phyloP scores from a whole-genome alignment of 768 basidiomycete genomes.

The Sporobolomyces roseus region DNA sequence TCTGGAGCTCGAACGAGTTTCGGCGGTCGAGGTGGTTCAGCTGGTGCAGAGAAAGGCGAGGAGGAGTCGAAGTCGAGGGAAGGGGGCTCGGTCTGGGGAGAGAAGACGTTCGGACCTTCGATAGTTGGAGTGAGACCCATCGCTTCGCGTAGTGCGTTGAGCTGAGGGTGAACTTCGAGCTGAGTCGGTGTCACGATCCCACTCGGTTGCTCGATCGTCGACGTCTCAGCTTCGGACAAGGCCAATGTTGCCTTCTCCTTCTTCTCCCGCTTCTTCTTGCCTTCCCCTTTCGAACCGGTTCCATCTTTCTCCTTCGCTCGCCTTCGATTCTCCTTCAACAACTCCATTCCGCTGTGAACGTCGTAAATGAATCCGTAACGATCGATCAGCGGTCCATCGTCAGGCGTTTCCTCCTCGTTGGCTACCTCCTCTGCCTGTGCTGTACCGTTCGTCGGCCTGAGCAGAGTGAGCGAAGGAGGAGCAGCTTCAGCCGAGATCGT shows the following conservation, averaged over 20 bases:
- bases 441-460: constrained; percentile 44
- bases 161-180: constrained; percentile 68
- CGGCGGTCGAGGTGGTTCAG: constrained; percentile 3
- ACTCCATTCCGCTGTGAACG: constrained; percentile 71
- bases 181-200: constrained; percentile 20
- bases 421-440: constrained; percentile 59
- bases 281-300: neutral
- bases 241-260: neutral
- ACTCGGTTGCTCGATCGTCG: constrained; percentile 27
- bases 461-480: constrained; percentile 38
- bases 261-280: neutral
- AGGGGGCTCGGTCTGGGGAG: neutral
- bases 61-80: neutral
- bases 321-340: constrained; percentile 55
- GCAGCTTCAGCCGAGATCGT: constrained; percentile 29
- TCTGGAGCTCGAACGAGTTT: constrained; percentile 19
- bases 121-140: constrained; percentile 38
- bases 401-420: constrained; percentile 5
- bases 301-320: constrained; percentile 49
- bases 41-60: too few species aligned
- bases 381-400: constrained; percentile 55
- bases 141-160: constrained; percentile 59
- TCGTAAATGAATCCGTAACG: constrained; percentile 90
- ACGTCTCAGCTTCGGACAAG: neutral
- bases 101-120: constrained; percentile 16